Percentiles rank a stretch among this genome's conserved stretches.
Evolutionary conservation across 2,329 filamentous ascomycete genomes (phyloP).

Genomic region (Stagonosporopsis tanaceti): DNA sequence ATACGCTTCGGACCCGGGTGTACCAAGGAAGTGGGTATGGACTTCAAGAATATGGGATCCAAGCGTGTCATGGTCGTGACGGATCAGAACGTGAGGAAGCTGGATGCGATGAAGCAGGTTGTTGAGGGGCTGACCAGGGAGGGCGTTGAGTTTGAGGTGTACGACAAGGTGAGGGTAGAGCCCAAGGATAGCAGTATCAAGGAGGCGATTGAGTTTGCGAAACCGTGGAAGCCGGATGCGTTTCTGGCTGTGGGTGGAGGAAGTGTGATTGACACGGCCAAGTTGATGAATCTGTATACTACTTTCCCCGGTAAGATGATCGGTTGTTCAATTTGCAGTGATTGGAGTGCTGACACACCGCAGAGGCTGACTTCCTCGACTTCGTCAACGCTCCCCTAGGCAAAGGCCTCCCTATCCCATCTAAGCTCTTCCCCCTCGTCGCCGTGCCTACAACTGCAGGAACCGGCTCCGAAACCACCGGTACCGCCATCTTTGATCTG

Average conservation of each 20-base stretch:
- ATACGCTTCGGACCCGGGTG: conserved; percentile 94
- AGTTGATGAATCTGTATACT: conserved; percentile 97
- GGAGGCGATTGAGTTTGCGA: conserved; percentile 87
- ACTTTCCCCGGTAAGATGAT: conserved; percentile 70
- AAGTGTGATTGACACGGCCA: conserved; percentile 97
- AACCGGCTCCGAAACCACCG: conserved; percentile 92
- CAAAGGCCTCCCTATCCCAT: conserved; percentile 78
- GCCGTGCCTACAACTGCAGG: conserved; percentile 87
- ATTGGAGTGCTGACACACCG: conserved; percentile 4
- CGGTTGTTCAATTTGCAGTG: rapidly evolving
- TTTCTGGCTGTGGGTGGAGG: conserved; percentile 92
- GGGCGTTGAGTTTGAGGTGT: conserved; percentile 82
- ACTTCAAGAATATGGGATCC: conserved; percentile 88
- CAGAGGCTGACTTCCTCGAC: conserved; percentile 89
- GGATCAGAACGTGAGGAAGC: conserved; percentile 78
- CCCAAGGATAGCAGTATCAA: conserved; percentile 94
- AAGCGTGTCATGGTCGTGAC: conserved; percentile 92
- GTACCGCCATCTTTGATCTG: conserved; percentile 97
- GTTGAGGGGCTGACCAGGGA: conserved; percentile 80
- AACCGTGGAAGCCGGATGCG: conserved; percentile 81
- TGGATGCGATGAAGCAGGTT: conserved; percentile 90
- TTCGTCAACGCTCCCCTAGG: conserved; percentile 97
- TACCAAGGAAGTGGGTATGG: conserved; percentile 97
- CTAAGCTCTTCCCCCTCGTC: conserved; percentile 76
- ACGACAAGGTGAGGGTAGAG: conserved; percentile 81